Conservation (phyloP, 148 eudicot species). For the Polygonum maritimum region DNA sequence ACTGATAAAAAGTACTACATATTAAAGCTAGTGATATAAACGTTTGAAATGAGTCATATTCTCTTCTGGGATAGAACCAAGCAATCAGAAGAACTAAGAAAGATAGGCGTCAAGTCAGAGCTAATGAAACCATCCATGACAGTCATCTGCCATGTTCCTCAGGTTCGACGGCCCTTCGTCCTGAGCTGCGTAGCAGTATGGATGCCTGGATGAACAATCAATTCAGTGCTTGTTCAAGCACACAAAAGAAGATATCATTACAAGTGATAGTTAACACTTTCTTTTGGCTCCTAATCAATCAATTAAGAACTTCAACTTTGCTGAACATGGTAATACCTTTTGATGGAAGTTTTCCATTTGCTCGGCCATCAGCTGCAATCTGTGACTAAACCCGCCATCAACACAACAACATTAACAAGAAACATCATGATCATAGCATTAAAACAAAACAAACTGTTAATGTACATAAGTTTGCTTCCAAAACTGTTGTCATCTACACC, state of each 20-base stretch:
- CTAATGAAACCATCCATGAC: constrained; percentile 10
- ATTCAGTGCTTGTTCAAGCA: too few species aligned
- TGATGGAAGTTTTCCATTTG: constrained; percentile 82
- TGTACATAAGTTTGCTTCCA: neutral
- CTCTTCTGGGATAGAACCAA: neutral
- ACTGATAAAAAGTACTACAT: neutral
- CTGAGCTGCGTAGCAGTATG: too few species aligned
- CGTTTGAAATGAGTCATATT: neutral
- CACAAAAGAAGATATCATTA: too few species aligned
- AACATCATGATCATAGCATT: neutral
- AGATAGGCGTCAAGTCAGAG: neutral
- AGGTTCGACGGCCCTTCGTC: constrained; percentile 10
- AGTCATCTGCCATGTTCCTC: neutral
- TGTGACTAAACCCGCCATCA: constrained; percentile 19
- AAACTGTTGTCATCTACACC: constrained; percentile 41
- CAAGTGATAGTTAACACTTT: neutral
- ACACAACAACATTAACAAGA: neutral
- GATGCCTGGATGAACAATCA: too few species aligned
- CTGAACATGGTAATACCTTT: constrained; percentile 36
- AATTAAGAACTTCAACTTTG: neutral
- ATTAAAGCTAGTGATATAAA: neutral
- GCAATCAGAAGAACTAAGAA: neutral
- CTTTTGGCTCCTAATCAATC: neutral
- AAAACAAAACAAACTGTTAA: neutral
- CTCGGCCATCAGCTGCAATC: constrained; percentile 68